Conservation (phyloP, 2,329 filamentous ascomycete genomes). For the Apiospora aurea region DNA sequence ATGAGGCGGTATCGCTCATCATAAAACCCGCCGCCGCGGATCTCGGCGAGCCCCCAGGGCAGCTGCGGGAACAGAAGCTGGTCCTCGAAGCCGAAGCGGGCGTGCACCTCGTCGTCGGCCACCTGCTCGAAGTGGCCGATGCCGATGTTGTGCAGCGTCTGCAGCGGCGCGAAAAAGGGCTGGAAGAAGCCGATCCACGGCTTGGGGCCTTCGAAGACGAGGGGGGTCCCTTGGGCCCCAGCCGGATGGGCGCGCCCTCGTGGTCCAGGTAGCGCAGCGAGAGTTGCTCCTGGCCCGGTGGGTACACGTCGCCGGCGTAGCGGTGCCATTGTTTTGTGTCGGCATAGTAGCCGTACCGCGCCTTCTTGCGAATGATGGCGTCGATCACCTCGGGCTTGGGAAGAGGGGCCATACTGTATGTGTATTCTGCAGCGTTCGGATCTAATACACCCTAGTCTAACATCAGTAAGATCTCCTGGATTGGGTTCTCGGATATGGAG, state of each 20-base stretch:
- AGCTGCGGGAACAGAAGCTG: conserved; percentile 30
- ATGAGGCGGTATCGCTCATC: conserved; percentile 35
- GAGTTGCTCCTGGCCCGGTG: conserved; percentile 30
- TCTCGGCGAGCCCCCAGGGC: conserved; percentile 29
- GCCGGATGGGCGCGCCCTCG: conserved; percentile 26
- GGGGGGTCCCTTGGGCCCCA: background rate
- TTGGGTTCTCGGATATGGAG: too few relatives aligned
- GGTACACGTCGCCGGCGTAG: conserved; percentile 34
- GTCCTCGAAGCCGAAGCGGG: conserved; percentile 36
- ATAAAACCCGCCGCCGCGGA: conserved; percentile 36
- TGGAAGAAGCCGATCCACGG: conserved; percentile 32
- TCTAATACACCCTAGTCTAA: background rate
- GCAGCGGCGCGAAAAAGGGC: conserved; percentile 31
- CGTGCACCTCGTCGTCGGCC: conserved; percentile 35
- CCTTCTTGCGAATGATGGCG: conserved; percentile 39
- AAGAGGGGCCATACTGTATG: background rate
- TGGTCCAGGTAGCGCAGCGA: conserved; percentile 32
- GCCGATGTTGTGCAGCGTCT: conserved; percentile 36
- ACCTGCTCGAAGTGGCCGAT: conserved; percentile 37
- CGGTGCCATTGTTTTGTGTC: conserved; percentile 38
- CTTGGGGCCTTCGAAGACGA: conserved; percentile 29
- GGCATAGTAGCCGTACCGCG: conserved; percentile 37
- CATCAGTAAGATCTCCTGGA: background rate
- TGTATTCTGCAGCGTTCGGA: background rate
- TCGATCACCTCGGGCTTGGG: conserved; percentile 33